These are phyloP conservation scores for Pholiota microspora DNA, from an alignment of 768 basidiomycete species.

Conservation along the genomic window DNA sequence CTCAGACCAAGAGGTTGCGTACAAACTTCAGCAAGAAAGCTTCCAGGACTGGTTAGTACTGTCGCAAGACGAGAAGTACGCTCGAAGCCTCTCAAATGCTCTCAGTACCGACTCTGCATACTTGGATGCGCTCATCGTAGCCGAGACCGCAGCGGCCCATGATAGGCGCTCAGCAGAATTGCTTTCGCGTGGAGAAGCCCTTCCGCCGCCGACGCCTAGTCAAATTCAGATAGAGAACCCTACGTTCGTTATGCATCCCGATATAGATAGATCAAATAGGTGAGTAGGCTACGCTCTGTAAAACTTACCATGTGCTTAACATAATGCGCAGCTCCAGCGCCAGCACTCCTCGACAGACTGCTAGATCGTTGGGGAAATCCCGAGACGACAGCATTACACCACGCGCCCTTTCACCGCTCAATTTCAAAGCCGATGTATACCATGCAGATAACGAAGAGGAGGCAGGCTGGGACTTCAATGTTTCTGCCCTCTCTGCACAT, in stretches of 20 bases:
- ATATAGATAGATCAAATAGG: no score
- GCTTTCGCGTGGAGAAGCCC: background rate
- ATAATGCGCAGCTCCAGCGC: no score
- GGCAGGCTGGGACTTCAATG: no score
- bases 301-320: no score
- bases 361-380: no score
- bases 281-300: background rate
- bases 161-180: background rate
- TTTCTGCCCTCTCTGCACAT: no score
- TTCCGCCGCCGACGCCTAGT: background rate
- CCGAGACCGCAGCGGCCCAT: background rate
- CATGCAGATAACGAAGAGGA: no score
- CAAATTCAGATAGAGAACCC: background rate
- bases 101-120: background rate
- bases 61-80: background rate
- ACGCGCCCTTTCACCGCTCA: no score
- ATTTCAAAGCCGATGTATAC: no score
- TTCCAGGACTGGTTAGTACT: constrained; percentile 26
- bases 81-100: background rate
- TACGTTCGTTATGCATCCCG: background rate
- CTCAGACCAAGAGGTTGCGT: constrained; percentile 45
- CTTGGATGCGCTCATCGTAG: background rate
- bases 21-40: constrained; percentile 38
- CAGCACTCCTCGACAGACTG: no score
- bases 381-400: no score